Percentiles rank a stretch among this genome's conserved stretches.
phyloP scores from a whole-genome alignment of 2,329 filamentous ascomycete genomes.

The Trichoderma atroviride region DNA sequence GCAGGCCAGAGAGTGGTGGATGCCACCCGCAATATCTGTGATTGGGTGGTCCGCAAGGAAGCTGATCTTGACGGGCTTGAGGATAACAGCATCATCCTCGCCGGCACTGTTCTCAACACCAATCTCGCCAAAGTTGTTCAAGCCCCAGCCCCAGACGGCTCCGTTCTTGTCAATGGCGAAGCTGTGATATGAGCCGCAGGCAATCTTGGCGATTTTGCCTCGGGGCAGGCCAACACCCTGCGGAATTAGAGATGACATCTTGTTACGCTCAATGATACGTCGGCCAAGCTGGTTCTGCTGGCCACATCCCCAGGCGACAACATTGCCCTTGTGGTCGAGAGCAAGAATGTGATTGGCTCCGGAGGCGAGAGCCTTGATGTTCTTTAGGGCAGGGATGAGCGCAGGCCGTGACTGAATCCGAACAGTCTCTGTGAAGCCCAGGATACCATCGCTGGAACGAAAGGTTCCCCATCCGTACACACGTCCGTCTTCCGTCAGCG shows the following conservation, averaged over 20 bases:
- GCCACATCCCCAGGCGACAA: slow-evolving; percentile 72
- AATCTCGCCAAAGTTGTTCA: slow-evolving; percentile 86
- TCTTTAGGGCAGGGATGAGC: slow-evolving; percentile 64
- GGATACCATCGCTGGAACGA: slow-evolving; percentile 64
- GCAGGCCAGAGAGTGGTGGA: slow-evolving; percentile 73
- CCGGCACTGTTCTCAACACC: slow-evolving; percentile 61
- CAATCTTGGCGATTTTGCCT: slow-evolving; percentile 58
- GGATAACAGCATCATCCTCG: slow-evolving; percentile 64
- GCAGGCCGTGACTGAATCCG: slow-evolving; percentile 54
- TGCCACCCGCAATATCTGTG: slow-evolving; percentile 67
- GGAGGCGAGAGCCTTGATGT: slow-evolving; percentile 64
- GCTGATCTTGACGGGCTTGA: slow-evolving; percentile 69
- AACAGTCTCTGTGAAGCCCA: slow-evolving; percentile 62
- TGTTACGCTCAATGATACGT: slow-evolving; percentile 63
- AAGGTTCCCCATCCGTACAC: slow-evolving; percentile 88
- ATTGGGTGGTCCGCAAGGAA: slow-evolving; percentile 67
- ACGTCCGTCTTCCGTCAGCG: slow-evolving; percentile 71
- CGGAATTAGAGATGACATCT: slow-evolving; percentile 61
- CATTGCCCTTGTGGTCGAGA: slow-evolving; percentile 64
- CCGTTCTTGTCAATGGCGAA: slow-evolving; percentile 75
- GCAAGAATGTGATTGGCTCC: slow-evolving; percentile 74
- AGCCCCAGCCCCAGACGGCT: slow-evolving; percentile 77
- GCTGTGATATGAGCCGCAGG: slow-evolving; percentile 77
- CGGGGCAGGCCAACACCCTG: slow-evolving; percentile 61
- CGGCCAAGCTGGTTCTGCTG: slow-evolving; percentile 68